Evolutionary conservation across 202 grass and related monocot genomes (phyloP).

Genomic region (Schoenoplectus triqueter): DNA sequence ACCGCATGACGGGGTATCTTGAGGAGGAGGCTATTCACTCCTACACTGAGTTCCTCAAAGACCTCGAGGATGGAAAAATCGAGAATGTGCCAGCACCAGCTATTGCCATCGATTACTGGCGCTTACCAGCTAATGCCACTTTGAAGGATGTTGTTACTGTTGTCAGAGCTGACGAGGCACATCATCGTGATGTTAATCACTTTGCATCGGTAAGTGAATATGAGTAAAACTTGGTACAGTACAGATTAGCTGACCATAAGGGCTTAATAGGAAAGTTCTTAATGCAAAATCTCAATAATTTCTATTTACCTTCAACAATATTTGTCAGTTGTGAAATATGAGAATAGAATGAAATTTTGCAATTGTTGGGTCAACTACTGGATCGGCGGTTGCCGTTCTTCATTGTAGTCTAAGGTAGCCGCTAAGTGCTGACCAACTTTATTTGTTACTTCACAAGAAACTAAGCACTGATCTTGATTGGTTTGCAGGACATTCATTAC

Average conservation of each 20-base stretch:
- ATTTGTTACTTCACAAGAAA: neutral
- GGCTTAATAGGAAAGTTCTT: neutral
- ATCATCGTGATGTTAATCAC: slow-evolving; percentile 98
- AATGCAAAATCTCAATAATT: neutral
- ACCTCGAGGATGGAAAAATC: slow-evolving; percentile 74
- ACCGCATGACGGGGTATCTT: slow-evolving; percentile 83
- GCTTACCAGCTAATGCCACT: slow-evolving; percentile 70
- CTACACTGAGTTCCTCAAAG: slow-evolving; percentile 78
- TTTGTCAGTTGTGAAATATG: neutral
- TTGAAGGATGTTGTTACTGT: slow-evolving; percentile 81
- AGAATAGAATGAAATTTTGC: neutral
- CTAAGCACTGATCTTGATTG: neutral
- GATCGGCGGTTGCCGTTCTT: neutral
- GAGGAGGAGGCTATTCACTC: slow-evolving; percentile 96
- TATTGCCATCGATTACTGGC: slow-evolving; percentile 97
- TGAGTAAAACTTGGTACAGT: neutral
- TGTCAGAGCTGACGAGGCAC: slow-evolving; percentile 89
- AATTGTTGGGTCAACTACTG: neutral
- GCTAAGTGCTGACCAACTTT: neutral
- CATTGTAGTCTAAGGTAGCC: neutral
- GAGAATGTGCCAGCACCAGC: slow-evolving; percentile 73
- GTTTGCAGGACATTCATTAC: slow-evolving; percentile 70
- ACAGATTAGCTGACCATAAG: neutral
- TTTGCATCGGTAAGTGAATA: slow-evolving; percentile 70
- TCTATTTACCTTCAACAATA: neutral